Base-by-base conservation (phyloP, 75 land plant genomes). In the Pseudotsuga menziesii region DNA sequence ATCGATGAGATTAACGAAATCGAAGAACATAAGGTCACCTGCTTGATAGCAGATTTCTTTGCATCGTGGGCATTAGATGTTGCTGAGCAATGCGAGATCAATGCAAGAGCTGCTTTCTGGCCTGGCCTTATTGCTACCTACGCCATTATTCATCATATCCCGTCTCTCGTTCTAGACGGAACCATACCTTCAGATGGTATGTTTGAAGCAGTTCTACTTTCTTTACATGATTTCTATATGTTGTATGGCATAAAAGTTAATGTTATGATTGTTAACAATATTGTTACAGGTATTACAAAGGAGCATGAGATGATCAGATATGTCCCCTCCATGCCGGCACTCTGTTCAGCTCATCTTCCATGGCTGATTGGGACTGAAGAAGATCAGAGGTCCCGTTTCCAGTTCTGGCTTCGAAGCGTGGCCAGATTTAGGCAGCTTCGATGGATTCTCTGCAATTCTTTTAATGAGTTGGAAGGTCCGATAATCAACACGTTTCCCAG, bases 351-450 rank as follows among this genome's bases (percentile, higher is more conserved):
- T 0, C 48, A 55, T 4, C 75, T 73, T 52, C 57, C 75, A 27
- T 73, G 75, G 75, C 57, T 73, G 57, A 73, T 73, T 15, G 75
- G 75, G 26, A 55, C 56, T 56, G 29, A 55, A 52, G 75, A 22
- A 23, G 75, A 73, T 17, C 22, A 54, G 44, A 19, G 44, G n/a
- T 73, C 52, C 11, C 75, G 75, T 16, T 73, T 73, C 19, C 75
- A 73, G 57, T 73, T 54, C 75, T 73, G 75, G 75, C 75, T 54
- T 4, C 75, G 75, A 13, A 54, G 75, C 58, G 22, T 54, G 17
- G 12, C 25, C 57, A 54, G 75, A 55, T 52, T 73, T 29, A 41
- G 57, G 26, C 19, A 26, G 3, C 22, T 17, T n/a, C 11, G 14
- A 56, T 14, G 11, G 5, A 44, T 44, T 44, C 61, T 59, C 22